Base-by-base conservation (phyloP, 768 basidiomycete species). In the Boletellus emodensis region DNA sequence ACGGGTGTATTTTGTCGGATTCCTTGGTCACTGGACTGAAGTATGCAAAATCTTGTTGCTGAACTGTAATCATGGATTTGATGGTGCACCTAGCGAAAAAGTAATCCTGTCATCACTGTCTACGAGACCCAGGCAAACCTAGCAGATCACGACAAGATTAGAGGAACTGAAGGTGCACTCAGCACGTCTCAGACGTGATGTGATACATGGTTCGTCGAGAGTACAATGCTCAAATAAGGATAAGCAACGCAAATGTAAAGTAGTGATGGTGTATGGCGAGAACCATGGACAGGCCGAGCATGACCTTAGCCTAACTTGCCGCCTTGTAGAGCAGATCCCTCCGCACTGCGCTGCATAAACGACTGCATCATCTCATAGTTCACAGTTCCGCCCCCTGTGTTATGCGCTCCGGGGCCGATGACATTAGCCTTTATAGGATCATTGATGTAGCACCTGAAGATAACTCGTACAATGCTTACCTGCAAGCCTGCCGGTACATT, bases 121-220 rank as follows among this genome's bases (percentile, higher is more conserved):
- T 96, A 95, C 59, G 94, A 96, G 67, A 71, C 87, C 0, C 86
- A 88, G 56, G 88, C 94, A 9, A 93, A 92, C 56, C 72, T 87
- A 28, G 87, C 90, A 1, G 94, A 95, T 64, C 94, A 95, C 57
- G 77, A 83, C 53, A 92, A 90, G 70, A 87, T 92, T 42, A 83
- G 82, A 60, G 90, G 90, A n/a, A 84, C 79, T 40, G 83, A 84
- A 33, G 82, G 83, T 9, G 75, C 72, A 52, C 73, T 81, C 55
- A 80, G 68, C 52, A 64, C 73, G 34, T 74, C 81, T 7, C 76
- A 76, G 53, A 63, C 59, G 30, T 30, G 30, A 30, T 30, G 30
- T 30, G 30, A 30, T 30, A 30, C 11, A 37, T 72, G 40, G 53
- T 20, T 26, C 40, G 42, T 45, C 28, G 20, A 22, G 18, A 28